These are phyloP conservation scores for Tulasnella sp. DNA, from an alignment of 768 basidiomycete genomes.

Conservation along the genomic window DNA sequence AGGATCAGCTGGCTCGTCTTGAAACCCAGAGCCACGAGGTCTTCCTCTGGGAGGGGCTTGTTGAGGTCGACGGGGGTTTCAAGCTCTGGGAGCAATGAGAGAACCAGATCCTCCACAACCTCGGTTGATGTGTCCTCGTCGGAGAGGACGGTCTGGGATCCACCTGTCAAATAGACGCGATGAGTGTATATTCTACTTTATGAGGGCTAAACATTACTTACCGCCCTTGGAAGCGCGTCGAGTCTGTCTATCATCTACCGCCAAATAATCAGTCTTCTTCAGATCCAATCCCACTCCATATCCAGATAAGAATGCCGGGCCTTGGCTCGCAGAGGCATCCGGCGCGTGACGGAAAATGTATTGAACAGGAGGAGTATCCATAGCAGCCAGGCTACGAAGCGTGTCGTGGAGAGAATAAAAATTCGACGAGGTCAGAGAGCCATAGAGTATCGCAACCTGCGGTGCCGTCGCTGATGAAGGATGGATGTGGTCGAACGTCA, in stretches of 20 bases:
- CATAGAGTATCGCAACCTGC: constrained; percentile 59
- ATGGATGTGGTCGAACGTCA: constrained; percentile 71
- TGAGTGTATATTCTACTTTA: background rate
- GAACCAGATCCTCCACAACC: constrained; percentile 28
- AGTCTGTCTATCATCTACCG: constrained; percentile 69
- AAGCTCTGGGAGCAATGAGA: constrained; percentile 18
- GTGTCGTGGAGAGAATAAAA: constrained; percentile 56
- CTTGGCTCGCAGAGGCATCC: constrained; percentile 18
- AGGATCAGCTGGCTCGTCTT: constrained; percentile 68
- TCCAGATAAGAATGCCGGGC: constrained; percentile 53
- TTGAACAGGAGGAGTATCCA: constrained; percentile 40
- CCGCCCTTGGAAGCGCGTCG: constrained; percentile 5
- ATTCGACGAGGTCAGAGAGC: constrained; percentile 47
- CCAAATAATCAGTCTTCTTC: constrained; percentile 96
- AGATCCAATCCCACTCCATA: constrained; percentile 88
- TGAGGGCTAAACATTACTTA: background rate
- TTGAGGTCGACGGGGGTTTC: constrained; percentile 20
- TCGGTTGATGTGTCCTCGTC: background rate
- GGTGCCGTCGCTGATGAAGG: constrained; percentile 39
- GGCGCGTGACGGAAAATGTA: constrained; percentile 70
- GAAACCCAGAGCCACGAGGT: constrained; percentile 53
- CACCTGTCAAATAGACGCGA: background rate
- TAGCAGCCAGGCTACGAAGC: constrained; percentile 44
- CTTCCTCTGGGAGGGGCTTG: constrained; percentile 40
- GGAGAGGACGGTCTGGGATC: background rate